Percentiles rank a stretch among this genome's conserved stretches.
Evolutionary conservation across 257 asterid species (phyloP).

Genomic region (Fraxinus anomala): DNA sequence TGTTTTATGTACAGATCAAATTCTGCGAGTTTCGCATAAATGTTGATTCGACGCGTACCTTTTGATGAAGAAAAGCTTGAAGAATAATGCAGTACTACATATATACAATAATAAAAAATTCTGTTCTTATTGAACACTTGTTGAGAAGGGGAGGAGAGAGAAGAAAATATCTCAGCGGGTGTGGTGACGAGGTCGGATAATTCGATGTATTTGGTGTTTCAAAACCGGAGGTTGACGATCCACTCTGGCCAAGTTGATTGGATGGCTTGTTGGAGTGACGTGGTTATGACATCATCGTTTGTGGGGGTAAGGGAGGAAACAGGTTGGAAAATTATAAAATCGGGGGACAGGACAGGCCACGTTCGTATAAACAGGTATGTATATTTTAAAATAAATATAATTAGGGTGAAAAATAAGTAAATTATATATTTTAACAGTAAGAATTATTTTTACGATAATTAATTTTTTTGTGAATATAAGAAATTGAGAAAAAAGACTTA

Average conservation of each 20-base stretch:
- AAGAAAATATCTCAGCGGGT: background rate
- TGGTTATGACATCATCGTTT: background rate
- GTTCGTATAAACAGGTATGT: too few relatives aligned
- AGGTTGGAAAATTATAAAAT: background rate
- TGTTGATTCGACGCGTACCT: slow-evolving; percentile 1
- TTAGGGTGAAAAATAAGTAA: too few relatives aligned
- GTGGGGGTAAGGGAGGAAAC: background rate
- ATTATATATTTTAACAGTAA: too few relatives aligned
- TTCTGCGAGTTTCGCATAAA: background rate
- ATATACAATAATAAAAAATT: background rate
- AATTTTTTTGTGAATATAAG: too few relatives aligned
- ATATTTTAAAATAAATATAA: too few relatives aligned
- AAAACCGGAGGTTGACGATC: background rate
- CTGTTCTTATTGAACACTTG: background rate
- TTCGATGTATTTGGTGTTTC: slow-evolving; percentile 3
- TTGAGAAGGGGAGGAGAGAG: slow-evolving; percentile 11
- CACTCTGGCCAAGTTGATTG: background rate
- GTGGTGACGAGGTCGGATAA: background rate
- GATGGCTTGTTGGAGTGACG: background rate
- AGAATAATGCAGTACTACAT: background rate
- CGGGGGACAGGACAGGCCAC: too few relatives aligned
- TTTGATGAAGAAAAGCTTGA: slow-evolving; percentile 2
- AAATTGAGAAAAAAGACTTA: too few relatives aligned
- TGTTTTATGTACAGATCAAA: background rate
- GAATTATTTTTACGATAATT: too few relatives aligned